phyloP scores from a whole-genome alignment of 345 rosid species.

The Gossypium longicalyx region DNA sequence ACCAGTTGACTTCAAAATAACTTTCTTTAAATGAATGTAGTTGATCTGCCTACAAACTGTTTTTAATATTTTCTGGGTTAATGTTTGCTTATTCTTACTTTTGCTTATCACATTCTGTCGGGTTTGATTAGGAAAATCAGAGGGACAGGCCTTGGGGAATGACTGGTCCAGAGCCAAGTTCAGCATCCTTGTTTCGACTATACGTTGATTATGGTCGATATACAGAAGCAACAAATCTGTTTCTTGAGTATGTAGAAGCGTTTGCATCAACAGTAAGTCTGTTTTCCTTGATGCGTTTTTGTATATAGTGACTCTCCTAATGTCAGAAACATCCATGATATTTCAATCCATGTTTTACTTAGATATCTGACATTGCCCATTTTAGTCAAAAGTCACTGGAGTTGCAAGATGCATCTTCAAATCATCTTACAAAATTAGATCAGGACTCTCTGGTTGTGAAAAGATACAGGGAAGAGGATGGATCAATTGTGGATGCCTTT shows the following conservation, averaged over 20 bases:
- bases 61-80: conserved; percentile 2
- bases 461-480: neutral
- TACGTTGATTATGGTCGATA: conserved; percentile 72
- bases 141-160: conserved; percentile 67
- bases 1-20: neutral
- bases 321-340: neutral
- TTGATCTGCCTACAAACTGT: neutral
- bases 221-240: conserved; percentile 75
- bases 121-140: conserved; percentile 47
- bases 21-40: neutral
- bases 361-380: neutral
- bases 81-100: conserved; percentile 6
- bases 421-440: neutral
- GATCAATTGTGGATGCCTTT: too few species aligned
- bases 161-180: conserved; percentile 72
- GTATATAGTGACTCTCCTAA: neutral
- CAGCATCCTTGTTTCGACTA: conserved; percentile 73
- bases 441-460: neutral
- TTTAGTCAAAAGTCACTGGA: neutral
- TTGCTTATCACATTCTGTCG: neutral
- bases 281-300: neutral
- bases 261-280: conserved; percentile 67
- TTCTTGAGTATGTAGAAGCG: conserved; percentile 65
- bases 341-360: conserved; percentile 4
- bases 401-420: neutral